Conservation (phyloP, 768 basidiomycete species). For the Psilocybe azurescens region DNA sequence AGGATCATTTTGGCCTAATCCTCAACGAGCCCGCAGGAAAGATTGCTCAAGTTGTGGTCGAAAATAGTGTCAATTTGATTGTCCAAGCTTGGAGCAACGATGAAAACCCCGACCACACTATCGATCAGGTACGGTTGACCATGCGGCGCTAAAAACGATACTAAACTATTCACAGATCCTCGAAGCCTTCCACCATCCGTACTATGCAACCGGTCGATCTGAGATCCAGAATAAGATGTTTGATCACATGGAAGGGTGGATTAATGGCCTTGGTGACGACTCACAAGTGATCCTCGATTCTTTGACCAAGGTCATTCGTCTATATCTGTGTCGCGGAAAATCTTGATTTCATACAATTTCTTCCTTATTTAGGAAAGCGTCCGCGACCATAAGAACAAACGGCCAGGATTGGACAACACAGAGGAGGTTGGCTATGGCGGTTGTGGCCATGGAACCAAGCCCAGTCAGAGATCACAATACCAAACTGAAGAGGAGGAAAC, state of each 20-base stretch:
- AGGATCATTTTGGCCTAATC: conserved; percentile 77
- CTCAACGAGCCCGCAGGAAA: conserved; percentile 80
- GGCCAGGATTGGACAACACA: conserved; percentile 52
- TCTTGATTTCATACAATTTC: not conserved
- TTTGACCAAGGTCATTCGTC: conserved; percentile 53
- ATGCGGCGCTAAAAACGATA: not conserved
- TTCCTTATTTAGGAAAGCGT: conserved; percentile 50
- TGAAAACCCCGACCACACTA: conserved; percentile 46
- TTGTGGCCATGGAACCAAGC: conserved; percentile 30
- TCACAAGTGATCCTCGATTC: conserved; percentile 47
- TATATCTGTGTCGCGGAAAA: not conserved
- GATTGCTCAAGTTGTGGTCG: conserved; percentile 70
- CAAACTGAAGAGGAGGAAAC: not conserved
- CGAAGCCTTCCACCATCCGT: conserved; percentile 74
- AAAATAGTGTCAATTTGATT: conserved; percentile 62
- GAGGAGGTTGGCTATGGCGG: conserved; percentile 46
- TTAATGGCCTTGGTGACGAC: conserved; percentile 52
- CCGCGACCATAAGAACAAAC: conserved; percentile 59
- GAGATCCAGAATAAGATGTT: conserved; percentile 67
- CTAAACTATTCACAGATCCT: conserved; percentile 43
- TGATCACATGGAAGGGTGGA: conserved; percentile 57
- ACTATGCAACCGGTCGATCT: conserved; percentile 59
- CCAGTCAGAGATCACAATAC: not conserved
- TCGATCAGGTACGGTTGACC: conserved; percentile 44
- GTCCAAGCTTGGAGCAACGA: conserved; percentile 62